Percentiles rank a stretch among this genome's conserved stretches.
Conservation (phyloP, 495 filamentous ascomycete species). For the Xylaria grammica region DNA sequence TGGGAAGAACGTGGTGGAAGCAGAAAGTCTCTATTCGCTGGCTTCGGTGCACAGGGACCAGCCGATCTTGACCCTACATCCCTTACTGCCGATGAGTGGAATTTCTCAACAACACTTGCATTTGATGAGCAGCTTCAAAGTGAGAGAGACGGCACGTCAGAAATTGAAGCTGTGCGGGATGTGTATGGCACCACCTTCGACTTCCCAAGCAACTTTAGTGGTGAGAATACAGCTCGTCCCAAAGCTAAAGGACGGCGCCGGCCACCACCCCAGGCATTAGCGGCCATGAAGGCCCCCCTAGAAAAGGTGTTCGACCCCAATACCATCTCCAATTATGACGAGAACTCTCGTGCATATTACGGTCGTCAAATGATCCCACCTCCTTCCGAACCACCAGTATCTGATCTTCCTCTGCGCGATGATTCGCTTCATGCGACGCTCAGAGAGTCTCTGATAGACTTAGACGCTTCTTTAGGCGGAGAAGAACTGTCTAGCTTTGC, state of each 20-base stretch:
- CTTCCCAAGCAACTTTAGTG: constrained; percentile 43
- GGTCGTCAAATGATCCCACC: constrained; percentile 43
- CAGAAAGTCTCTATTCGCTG: constrained; percentile 79
- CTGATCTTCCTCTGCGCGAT: constrained; percentile 61
- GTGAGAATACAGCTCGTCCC: constrained; percentile 48
- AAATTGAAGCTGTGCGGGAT: constrained; percentile 52
- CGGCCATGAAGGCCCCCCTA: constrained; percentile 48
- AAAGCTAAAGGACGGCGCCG: constrained; percentile 51
- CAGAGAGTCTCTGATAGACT: constrained; percentile 62
- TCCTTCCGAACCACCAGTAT: constrained; percentile 34
- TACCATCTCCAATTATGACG: constrained; percentile 61
- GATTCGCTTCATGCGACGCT: constrained; percentile 56
- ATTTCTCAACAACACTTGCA: constrained; percentile 85
- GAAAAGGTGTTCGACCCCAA: constrained; percentile 64
- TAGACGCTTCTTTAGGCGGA: constrained; percentile 57
- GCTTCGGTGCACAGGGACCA: constrained; percentile 71
- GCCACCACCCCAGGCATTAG: constrained; percentile 56
- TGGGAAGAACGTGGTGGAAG: constrained; percentile 89
- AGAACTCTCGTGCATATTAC: constrained; percentile 59
- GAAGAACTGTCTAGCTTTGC: constrained; percentile 57
- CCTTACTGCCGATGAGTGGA: constrained; percentile 76
- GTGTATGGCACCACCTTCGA: constrained; percentile 57
- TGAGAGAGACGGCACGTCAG: constrained; percentile 38
- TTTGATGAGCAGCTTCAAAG: constrained; percentile 69
- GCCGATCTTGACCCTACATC: constrained; percentile 44